Evolutionary conservation across 2,329 filamentous ascomycete species (phyloP).

Genomic region (Xylaria sp.): DNA sequence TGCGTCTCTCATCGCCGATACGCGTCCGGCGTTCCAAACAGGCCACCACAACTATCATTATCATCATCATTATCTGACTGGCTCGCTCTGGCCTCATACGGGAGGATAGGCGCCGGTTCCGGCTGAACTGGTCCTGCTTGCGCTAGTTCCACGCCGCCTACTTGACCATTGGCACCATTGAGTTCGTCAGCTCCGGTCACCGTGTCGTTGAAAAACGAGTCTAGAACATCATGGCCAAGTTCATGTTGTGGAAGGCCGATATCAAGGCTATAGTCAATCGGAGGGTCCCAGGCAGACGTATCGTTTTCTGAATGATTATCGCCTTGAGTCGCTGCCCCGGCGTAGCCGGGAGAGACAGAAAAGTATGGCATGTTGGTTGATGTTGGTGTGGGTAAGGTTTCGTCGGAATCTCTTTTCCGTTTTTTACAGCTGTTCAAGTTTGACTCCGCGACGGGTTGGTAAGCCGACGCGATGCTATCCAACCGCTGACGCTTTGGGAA

Average conservation of each 20-base stretch:
- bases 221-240: neutral
- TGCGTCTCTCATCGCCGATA: neutral
- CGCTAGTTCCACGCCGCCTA: neutral
- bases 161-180: neutral
- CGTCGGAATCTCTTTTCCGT: too few relatives aligned
- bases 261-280: neutral
- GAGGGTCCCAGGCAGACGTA: neutral
- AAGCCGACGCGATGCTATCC: neutral
- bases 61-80: neutral
- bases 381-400: neutral
- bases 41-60: neutral
- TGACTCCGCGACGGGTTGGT: neutral
- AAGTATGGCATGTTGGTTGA: neutral
- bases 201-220: neutral
- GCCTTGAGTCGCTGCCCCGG: neutral
- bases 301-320: neutral
- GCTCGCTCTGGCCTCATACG: neutral
- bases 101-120: neutral
- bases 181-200: neutral
- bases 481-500: slow-evolving; percentile 24
- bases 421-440: too few relatives aligned
- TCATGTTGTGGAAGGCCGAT: neutral
- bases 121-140: neutral
- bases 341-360: neutral
- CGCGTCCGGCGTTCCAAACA: neutral